Evolutionary conservation across 331 rosid genomes (phyloP).

Genomic region (Rosa hybrid): DNA sequence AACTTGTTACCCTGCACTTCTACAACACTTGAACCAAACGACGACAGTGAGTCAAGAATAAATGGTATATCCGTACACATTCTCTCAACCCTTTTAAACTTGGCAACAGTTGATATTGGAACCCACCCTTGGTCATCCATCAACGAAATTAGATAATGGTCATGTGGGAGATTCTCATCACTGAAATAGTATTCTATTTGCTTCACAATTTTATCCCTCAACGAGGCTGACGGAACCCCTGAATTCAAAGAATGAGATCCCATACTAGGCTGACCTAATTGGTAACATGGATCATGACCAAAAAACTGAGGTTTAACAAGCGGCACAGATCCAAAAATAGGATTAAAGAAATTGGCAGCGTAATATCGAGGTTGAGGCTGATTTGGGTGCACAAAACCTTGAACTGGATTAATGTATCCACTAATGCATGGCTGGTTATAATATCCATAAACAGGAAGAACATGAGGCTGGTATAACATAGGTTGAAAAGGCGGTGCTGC

Average conservation of each 20-base stretch:
- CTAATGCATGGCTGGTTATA: background rate
- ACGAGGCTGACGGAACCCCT: background rate
- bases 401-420: background rate
- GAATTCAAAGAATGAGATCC: background rate
- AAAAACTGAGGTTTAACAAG: background rate
- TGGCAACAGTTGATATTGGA: background rate
- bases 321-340: background rate
- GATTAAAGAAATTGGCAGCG: background rate
- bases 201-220: background rate
- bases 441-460: background rate
- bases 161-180: background rate
- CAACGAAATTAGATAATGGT: background rate
- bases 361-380: background rate
- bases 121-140: slow-evolving; percentile 1
- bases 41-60: background rate
- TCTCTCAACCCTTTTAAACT: background rate
- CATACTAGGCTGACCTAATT: background rate
- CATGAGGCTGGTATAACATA: background rate
- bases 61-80: background rate
- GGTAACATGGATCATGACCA: background rate
- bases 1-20: background rate
- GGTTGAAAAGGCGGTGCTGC: background rate
- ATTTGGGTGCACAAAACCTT: background rate
- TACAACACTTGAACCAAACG: background rate
- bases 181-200: background rate